These are phyloP conservation scores for Scenedesmus sp. DNA, from an alignment of 163 green algal species.

Conservation along the genomic window DNA sequence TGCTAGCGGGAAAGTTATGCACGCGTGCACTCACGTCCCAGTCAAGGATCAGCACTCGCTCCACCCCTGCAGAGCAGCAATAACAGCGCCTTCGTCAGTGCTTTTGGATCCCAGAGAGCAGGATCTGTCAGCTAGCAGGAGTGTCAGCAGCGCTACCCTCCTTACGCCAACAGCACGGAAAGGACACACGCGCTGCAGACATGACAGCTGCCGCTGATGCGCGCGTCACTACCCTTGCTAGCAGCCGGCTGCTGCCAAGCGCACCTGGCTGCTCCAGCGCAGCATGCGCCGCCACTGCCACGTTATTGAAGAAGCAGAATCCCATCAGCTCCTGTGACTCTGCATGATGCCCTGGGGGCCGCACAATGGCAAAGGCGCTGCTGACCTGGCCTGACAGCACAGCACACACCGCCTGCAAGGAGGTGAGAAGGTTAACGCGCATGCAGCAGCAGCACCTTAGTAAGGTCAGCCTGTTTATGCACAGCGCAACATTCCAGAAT, in stretches of 20 bases:
- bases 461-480: too few relatives aligned
- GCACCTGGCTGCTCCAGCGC: constrained; percentile 57
- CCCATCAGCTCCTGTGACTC: constrained; percentile 58
- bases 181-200: neutral
- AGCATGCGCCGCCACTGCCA: constrained; percentile 80
- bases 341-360: constrained; percentile 64
- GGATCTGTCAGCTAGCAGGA: neutral
- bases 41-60: constrained; percentile 76
- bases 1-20: neutral
- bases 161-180: neutral
- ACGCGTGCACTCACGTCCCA: constrained; percentile 62
- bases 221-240: neutral
- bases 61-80: constrained; percentile 24
- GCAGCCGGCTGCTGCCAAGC: neutral
- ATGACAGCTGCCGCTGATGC: neutral
- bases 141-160: neutral
- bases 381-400: constrained; percentile 54
- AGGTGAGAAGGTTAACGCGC: neutral
- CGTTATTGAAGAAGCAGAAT: constrained; percentile 97
- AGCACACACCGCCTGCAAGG: constrained; percentile 51
- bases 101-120: neutral
- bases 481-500: too few relatives aligned
- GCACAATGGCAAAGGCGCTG: constrained; percentile 59
- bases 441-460: too few relatives aligned
- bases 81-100: neutral